phyloP scores from a whole-genome alignment of 2,329 filamentous ascomycete genomes.

The Fusarium penzigii region DNA sequence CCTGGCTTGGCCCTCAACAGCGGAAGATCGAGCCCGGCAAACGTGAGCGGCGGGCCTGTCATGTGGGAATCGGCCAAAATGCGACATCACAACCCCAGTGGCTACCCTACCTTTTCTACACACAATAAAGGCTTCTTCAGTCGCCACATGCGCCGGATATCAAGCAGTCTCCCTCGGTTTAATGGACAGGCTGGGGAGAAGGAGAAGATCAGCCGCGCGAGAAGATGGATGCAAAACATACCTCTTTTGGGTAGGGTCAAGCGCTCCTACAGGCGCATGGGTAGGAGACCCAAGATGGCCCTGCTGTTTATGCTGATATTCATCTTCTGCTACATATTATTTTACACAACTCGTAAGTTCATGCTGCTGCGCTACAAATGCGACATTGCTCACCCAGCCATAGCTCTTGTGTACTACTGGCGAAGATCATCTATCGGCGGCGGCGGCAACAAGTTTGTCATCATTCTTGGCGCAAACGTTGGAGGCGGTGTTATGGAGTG shows the following conservation, averaged over 20 bases:
- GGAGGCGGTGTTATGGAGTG: constrained; percentile 98
- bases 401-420: constrained; percentile 58
- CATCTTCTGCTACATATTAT: constrained; percentile 68
- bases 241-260: constrained; percentile 50
- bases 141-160: constrained; percentile 79
- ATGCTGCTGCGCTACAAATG: not conserved
- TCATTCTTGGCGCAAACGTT: constrained; percentile 90
- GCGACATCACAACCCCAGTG: constrained; percentile 70
- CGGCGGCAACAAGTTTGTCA: constrained; percentile 86
- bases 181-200: constrained; percentile 70
- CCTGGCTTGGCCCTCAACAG: constrained; percentile 75
- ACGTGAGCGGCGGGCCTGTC: constrained; percentile 57
- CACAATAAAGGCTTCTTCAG: constrained; percentile 86
- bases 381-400: not conserved
- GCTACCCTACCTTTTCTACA: constrained; percentile 77
- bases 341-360: constrained; percentile 73
- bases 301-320: constrained; percentile 61
- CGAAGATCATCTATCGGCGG: constrained; percentile 73
- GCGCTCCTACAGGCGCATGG: constrained; percentile 50
- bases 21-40: constrained; percentile 67
- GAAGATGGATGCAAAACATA: constrained; percentile 50
- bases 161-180: constrained; percentile 76
- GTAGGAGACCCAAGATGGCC: constrained; percentile 66
- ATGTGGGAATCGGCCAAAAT: constrained; percentile 84
- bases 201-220: constrained; percentile 69